These are phyloP conservation scores for Datura wrightii DNA, from an alignment of 257 asterid species.

Conservation along the genomic window DNA sequence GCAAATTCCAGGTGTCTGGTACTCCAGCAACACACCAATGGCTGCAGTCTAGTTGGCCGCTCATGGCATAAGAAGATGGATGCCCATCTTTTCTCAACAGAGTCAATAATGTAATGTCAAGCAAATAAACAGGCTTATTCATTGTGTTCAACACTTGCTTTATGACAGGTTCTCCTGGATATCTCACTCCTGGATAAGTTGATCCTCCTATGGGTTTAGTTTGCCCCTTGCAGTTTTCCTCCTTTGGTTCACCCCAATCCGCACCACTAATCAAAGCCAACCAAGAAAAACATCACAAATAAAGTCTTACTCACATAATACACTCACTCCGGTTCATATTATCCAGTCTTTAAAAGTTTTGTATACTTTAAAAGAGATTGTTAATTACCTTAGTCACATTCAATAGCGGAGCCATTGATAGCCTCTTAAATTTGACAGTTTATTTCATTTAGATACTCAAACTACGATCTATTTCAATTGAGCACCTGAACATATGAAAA, in stretches of 20 bases:
- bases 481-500: background rate
- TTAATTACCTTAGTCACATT: background rate
- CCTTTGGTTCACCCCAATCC: constrained; percentile 59
- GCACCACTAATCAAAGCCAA: constrained; percentile 47
- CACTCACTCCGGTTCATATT: no score
- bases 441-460: background rate
- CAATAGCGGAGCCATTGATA: background rate
- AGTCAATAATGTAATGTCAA: constrained; percentile 65
- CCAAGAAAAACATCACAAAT: background rate
- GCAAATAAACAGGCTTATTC: constrained; percentile 51
- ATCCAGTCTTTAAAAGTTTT: background rate
- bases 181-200: constrained; percentile 54
- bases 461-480: background rate
- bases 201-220: constrained; percentile 53
- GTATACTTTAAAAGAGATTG: no score
- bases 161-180: constrained; percentile 60
- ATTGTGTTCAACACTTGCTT: constrained; percentile 57
- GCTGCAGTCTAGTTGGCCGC: constrained; percentile 60
- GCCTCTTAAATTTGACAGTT: background rate
- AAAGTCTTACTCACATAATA: no score
- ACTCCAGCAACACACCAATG: constrained; percentile 85
- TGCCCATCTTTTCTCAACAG: constrained; percentile 76
- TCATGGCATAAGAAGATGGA: constrained; percentile 62
- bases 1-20: constrained; percentile 73
- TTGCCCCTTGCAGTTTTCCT: constrained; percentile 54